These are phyloP conservation scores for Fusarium secorum DNA, from an alignment of 2,329 filamentous ascomycete genomes.

Conservation along the genomic window DNA sequence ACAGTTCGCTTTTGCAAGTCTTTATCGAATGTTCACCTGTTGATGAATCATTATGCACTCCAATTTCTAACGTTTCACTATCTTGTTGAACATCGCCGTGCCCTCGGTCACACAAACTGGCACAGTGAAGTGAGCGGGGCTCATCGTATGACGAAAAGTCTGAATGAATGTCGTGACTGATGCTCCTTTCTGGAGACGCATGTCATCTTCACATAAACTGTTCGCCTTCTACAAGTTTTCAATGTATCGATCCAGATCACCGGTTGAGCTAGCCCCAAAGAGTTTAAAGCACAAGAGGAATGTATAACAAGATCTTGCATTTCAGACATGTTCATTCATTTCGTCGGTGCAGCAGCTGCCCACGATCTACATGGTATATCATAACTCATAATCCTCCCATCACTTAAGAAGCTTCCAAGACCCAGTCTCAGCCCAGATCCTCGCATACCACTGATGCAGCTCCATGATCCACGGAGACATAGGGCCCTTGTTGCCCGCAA, in stretches of 20 bases:
- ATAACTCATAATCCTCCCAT: neutral
- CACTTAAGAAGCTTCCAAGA: conserved; percentile 49
- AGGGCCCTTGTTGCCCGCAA: conserved; percentile 45
- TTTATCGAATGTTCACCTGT: rapidly evolving
- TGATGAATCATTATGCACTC: neutral
- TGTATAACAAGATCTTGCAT: neutral
- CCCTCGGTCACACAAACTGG: rapidly evolving
- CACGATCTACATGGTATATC: conserved; percentile 8
- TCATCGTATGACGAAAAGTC: neutral
- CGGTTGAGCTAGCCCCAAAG: neutral
- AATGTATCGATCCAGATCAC: neutral
- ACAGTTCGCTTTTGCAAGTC: rapidly evolving
- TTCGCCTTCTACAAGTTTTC: rapidly evolving
- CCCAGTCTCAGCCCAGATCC: conserved; percentile 51
- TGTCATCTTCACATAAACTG: rapidly evolving
- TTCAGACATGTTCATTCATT: neutral
- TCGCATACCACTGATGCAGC: conserved; percentile 52
- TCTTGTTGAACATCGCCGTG: rapidly evolving
- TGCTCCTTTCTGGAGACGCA: neutral
- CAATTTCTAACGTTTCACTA: rapidly evolving
- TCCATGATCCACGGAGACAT: conserved; percentile 5
- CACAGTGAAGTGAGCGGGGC: neutral
- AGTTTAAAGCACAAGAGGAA: neutral
- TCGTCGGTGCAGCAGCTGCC: neutral
- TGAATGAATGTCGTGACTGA: neutral